Conservation (phyloP, 1,284 basidiomycete genomes). For the Xanthoconium separans region DNA sequence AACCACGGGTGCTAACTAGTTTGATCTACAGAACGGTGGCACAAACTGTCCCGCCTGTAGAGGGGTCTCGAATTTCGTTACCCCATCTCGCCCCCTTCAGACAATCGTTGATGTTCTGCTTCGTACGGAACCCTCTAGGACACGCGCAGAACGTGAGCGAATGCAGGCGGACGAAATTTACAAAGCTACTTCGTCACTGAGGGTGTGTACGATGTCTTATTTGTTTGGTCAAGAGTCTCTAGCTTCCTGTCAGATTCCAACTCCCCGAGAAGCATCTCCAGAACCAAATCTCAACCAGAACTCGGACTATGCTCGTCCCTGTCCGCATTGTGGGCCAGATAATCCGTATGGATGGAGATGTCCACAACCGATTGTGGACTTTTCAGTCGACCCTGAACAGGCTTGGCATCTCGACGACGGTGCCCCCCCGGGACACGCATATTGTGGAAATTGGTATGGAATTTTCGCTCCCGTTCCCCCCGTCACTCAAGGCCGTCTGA, state of each 20-base stretch:
- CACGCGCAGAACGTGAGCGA: constrained; percentile 62
- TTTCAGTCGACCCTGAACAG: constrained; percentile 56
- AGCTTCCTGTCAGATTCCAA: constrained; percentile 55
- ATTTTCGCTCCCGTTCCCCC: not conserved
- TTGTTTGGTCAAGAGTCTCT: not conserved
- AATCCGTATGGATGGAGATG: constrained; percentile 74
- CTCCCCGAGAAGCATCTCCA: constrained; percentile 69
- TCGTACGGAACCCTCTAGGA: constrained; percentile 60
- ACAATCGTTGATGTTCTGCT: constrained; percentile 66
- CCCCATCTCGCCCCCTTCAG: constrained; percentile 68
- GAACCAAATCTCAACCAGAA: constrained; percentile 65
- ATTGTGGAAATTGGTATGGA: constrained; percentile 72
- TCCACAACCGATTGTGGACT: constrained; percentile 70
- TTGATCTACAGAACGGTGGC: constrained; percentile 62
- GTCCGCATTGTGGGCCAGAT: constrained; percentile 65
- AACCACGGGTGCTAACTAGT: constrained; percentile 9
- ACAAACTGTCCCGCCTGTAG: constrained; percentile 78
- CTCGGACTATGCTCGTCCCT: constrained; percentile 65
- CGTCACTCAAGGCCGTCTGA: constrained; percentile 6
- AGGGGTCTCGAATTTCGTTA: constrained; percentile 59
- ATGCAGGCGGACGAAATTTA: constrained; percentile 78
- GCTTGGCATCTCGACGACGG: constrained; percentile 76
- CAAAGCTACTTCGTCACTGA: constrained; percentile 56
- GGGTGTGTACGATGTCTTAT: constrained; percentile 50
- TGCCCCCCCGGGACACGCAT: constrained; percentile 67